A percentile compares a stretch with the other conserved stretches of the same genome.
These are phyloP conservation scores for Gracilaria vermiculophylla DNA, from an alignment of 23 red algal genomes.

Conservation along the genomic window DNA sequence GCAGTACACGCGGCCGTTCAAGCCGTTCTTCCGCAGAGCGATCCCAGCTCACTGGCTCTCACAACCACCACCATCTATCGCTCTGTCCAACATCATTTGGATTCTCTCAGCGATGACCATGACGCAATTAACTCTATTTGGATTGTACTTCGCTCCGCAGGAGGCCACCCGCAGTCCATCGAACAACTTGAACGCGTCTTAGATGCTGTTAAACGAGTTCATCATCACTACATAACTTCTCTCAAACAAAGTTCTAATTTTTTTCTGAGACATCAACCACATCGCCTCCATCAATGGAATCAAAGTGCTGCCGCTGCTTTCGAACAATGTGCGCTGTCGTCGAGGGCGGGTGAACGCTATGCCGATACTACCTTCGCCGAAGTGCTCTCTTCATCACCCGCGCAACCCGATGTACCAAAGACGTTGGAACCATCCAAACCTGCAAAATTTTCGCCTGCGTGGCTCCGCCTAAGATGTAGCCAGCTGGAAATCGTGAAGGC, in stretches of 20 bases:
- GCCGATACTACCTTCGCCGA: not conserved
- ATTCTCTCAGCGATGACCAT: not conserved
- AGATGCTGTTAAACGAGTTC: not conserved
- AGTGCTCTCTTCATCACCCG: not conserved
- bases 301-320: conserved; percentile 15
- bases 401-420: not conserved
- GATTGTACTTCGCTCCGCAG: not conserved
- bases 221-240: not conserved
- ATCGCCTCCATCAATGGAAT: conserved; percentile 37
- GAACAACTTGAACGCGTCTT: not conserved
- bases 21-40: not conserved
- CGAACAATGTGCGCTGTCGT: conserved; percentile 8
- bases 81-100: not conserved
- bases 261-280: not conserved
- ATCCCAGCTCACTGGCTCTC: not conserved
- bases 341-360: conserved; percentile 13
- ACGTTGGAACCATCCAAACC: not conserved
- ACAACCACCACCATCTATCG: not conserved
- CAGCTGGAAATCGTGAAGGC: conserved; percentile 39
- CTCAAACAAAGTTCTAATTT: not conserved
- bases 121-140: not conserved
- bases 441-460: not conserved
- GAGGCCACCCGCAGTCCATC: not conserved
- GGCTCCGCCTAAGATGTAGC: conserved; percentile 31
- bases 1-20: not conserved